Conservation (phyloP, 495 filamentous ascomycete genomes). For the Penicillium malachiteum region DNA sequence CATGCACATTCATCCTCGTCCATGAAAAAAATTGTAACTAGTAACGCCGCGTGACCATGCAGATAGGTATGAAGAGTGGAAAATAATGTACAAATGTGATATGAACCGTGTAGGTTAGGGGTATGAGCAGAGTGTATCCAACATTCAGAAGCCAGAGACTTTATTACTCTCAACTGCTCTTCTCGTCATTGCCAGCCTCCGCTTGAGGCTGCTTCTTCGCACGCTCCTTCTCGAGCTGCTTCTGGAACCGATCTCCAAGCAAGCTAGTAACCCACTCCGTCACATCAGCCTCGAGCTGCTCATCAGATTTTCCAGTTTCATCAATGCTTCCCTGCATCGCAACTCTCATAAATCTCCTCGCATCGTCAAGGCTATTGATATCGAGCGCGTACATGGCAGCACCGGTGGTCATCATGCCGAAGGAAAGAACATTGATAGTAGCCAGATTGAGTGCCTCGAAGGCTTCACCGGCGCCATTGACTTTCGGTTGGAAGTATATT, state of each 20-base stretch:
- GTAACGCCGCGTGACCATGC: conserved; percentile 6
- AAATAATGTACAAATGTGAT: conserved; percentile 19
- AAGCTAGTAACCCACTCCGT: conserved; percentile 69
- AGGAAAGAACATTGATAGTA: conserved; percentile 72
- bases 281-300: conserved; percentile 65
- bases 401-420: conserved; percentile 66
- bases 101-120: conserved; percentile 15
- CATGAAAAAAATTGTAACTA: conserved; percentile 3
- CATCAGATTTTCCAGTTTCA: conserved; percentile 42
- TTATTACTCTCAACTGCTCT: conserved; percentile 1
- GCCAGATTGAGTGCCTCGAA: conserved; percentile 79
- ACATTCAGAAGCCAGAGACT: not conserved
- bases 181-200: conserved; percentile 1
- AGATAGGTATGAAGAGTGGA: not conserved
- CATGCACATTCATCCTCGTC: not conserved
- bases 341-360: conserved; percentile 53
- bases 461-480: conserved; percentile 63
- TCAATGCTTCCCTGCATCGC: conserved; percentile 44
- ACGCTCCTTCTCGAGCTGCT: conserved; percentile 35
- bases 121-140: conserved; percentile 23
- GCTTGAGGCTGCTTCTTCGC: conserved; percentile 22
- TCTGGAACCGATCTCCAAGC: conserved; percentile 53
- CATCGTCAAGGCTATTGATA: conserved; percentile 67
- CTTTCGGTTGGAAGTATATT: conserved; percentile 38
- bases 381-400: conserved; percentile 69